A percentile compares a stretch with the other conserved stretches of the same genome.
These are phyloP conservation scores for Sugiyamaella valdiviana DNA, from an alignment of 805 yeast species.

Conservation along the genomic window DNA sequence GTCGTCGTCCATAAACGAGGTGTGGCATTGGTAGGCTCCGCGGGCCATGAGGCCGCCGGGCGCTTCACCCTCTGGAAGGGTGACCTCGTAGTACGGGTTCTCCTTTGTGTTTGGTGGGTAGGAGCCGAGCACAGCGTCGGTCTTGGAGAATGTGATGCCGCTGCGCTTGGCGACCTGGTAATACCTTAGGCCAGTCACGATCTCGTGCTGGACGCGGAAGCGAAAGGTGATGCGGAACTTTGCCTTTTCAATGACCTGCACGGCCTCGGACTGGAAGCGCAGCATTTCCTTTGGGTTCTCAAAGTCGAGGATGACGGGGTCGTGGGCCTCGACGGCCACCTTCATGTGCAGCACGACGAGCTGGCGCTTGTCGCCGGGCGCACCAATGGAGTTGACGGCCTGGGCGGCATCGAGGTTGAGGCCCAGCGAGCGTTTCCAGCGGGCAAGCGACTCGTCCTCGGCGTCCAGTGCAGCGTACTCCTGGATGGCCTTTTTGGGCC, in stretches of 20 bases:
- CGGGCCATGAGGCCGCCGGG: constrained; percentile 87
- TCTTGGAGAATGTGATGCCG: constrained; percentile 79
- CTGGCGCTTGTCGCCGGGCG: constrained; percentile 63
- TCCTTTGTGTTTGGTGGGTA: constrained; percentile 82
- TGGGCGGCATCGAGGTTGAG: constrained; percentile 34
- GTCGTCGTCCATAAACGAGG: constrained; percentile 86
- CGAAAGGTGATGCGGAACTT: constrained; percentile 64
- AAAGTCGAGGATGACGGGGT: constrained; percentile 61
- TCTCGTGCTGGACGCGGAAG: constrained; percentile 83
- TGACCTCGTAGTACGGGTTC: constrained; percentile 65
- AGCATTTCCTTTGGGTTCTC: constrained; percentile 56
- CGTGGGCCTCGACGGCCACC: constrained; percentile 59
- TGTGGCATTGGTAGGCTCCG: constrained; percentile 73
- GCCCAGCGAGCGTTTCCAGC: constrained; percentile 89
- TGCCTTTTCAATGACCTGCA: constrained; percentile 73
- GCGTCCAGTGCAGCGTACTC: constrained; percentile 82
- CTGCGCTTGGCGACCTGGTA: constrained; percentile 79
- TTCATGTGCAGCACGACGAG: constrained; percentile 78
- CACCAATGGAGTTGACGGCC: constrained; percentile 55
- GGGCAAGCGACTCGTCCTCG: constrained; percentile 81
- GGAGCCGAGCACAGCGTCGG: constrained; percentile 84
- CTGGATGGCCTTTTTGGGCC: constrained; percentile 67
- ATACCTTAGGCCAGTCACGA: constrained; percentile 84
- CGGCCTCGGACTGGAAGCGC: constrained; percentile 54
- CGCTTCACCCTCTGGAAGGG: constrained; percentile 69